A percentile compares a stretch with the other conserved stretches of the same genome.
phyloP scores from a whole-genome alignment of 306 rosid species.

The Acacia crassicarpa region DNA sequence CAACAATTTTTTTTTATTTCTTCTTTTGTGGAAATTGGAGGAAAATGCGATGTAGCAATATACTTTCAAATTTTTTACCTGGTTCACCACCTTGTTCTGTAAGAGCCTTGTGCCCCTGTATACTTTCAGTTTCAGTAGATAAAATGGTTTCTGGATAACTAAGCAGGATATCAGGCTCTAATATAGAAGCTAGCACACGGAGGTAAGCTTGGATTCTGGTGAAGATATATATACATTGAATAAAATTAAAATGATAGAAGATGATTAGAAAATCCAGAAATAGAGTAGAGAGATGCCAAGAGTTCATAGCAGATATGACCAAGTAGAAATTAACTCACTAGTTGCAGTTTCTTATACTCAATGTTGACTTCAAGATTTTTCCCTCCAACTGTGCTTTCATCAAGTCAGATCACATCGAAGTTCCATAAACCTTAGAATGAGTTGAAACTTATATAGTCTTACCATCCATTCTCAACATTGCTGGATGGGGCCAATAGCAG shows the following conservation, averaged over 20 bases:
- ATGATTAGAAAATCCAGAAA: slow-evolving; percentile 9
- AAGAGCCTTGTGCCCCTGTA: neutral
- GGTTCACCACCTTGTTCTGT: neutral
- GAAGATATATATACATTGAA: neutral
- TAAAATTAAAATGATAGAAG: slow-evolving; percentile 14
- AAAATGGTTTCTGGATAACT: slow-evolving; percentile 17
- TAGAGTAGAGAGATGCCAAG: slow-evolving; percentile 1
- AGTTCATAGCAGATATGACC: slow-evolving; percentile 14
- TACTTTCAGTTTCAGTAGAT: neutral
- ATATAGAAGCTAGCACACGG: neutral
- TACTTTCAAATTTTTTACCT: neutral
- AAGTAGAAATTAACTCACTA: neutral
- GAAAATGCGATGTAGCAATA: slow-evolving; percentile 1
- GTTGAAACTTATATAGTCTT: neutral
- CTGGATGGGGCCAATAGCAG: neutral
- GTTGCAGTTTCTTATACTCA: neutral
- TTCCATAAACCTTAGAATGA: neutral
- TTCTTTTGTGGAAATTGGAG: neutral
- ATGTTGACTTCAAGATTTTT: no score
- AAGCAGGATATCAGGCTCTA: slow-evolving; percentile 9
- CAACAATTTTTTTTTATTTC: neutral
- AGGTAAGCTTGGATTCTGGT: slow-evolving; percentile 28
- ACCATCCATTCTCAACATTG: slow-evolving; percentile 8
- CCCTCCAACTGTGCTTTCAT: slow-evolving; percentile 1
- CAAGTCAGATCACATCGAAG: neutral